These are phyloP conservation scores for Erysimum pusillum DNA, from an alignment of 441 rosid species.

Conservation along the genomic window DNA sequence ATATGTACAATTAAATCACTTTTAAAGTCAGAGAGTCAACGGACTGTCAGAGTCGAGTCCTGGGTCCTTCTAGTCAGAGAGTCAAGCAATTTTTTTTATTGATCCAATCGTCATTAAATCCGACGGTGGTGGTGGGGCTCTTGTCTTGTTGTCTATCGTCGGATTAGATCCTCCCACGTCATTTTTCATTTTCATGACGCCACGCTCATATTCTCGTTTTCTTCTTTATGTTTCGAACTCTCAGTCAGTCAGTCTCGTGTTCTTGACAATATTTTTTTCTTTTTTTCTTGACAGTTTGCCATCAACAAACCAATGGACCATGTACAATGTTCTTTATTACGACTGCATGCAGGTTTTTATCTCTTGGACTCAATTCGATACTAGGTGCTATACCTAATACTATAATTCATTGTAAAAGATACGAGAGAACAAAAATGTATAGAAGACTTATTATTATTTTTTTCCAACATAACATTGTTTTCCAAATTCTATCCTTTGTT, in stretches of 20 bases:
- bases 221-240: background rate
- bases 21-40: conserved; percentile 65
- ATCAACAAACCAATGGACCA: background rate
- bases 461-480: background rate
- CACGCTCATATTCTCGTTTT: conserved; percentile 21
- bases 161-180: conserved; percentile 33
- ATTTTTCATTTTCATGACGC: conserved; percentile 27
- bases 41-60: conserved; percentile 48
- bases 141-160: conserved; percentile 34
- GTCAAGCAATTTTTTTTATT: conserved; percentile 49
- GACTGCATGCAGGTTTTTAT: background rate
- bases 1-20: conserved; percentile 19
- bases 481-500: background rate
- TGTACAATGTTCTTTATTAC: background rate
- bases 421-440: background rate
- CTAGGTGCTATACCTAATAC: too few species aligned
- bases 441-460: background rate
- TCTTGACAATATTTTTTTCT: background rate
- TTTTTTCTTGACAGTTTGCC: background rate
- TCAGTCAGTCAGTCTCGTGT: background rate
- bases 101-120: conserved; percentile 52
- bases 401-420: too few species aligned
- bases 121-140: conserved; percentile 67
- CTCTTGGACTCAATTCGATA: too few species aligned
- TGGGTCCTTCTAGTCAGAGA: conserved; percentile 52